Conservation (phyloP, 371 early-diverging fungal species). For the Rhizopus delemar region DNA sequence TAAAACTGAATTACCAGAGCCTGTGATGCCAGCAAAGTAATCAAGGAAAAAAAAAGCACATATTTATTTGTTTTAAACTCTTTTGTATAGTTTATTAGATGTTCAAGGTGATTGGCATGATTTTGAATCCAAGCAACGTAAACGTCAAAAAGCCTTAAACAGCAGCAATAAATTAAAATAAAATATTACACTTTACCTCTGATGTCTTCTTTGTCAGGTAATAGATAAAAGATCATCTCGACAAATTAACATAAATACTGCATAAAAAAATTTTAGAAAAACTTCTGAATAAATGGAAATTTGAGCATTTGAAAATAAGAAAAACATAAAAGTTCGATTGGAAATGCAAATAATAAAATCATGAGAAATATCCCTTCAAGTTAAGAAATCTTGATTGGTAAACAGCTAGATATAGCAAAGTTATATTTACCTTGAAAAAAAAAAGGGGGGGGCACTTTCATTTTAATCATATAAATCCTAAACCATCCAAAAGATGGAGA, state of each 20-base stretch:
- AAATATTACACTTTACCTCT: constrained; percentile 2
- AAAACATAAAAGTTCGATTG: too few relatives aligned
- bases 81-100: constrained; percentile 55
- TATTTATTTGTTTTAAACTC: background rate
- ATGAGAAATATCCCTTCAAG: too few relatives aligned
- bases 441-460: too few relatives aligned
- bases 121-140: constrained; percentile 74
- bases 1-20: constrained; percentile 58
- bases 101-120: constrained; percentile 86
- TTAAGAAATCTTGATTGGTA: too few relatives aligned
- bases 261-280: background rate
- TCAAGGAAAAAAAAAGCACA: constrained; percentile 11
- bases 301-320: too few relatives aligned
- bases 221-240: constrained; percentile 31
- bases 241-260: constrained; percentile 2
- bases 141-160: constrained; percentile 30
- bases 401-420: too few relatives aligned
- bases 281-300: too few relatives aligned
- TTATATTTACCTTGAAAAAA: too few relatives aligned
- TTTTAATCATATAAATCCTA: too few relatives aligned
- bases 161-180: background rate
- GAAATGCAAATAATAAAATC: too few relatives aligned
- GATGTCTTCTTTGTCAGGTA: constrained; percentile 14
- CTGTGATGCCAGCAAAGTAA: constrained; percentile 71
- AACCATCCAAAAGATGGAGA: too few relatives aligned